Base-by-base conservation (phyloP, 78 protist species). In the Dictyostelium firmibasis region DNA sequence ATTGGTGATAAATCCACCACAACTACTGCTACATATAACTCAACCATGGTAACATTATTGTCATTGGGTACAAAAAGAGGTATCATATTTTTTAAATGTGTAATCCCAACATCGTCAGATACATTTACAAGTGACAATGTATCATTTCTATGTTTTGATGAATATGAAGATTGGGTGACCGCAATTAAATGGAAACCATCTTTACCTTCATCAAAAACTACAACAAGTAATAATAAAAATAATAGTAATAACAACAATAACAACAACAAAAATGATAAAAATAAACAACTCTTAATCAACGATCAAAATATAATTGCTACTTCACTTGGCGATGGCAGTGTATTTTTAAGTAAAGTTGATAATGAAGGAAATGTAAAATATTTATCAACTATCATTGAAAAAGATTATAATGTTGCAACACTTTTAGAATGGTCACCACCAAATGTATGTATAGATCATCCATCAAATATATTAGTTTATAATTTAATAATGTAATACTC, bases 301-400 rank as follows among this genome's bases (percentile, higher is more conserved):
- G n/a, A 72, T 11, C 41, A 72, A 27, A 20, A 44, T 76, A 33
- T 76, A 36, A 27, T 38, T 36, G 82, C 82, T 3, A 14, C 38
- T 31, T 41, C 62, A 36, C 7, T 76, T 4, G 82, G 82, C 38
- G 53, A 76, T 76, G 82, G 82, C n/a, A 23, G 47, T 76, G 82
- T 76, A 36, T 7, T 8, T 13, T 38, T 76, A 38, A 20, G 41
- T 23, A 76, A 13, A 76, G 27, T 76, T 29, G 16, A 38, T 38
- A 38, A 6, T 38, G 41, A 76, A 9, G 82, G 82, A 14, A 44
- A 76, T 7, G 29, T 36, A 23, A 44, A 38, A 1, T 3, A 38
- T 18, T 18, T 38, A 23, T 5, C 6, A 7, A 38, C 43, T 20
- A 38, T 76, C 20, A 36, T 76, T 76, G 35, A 18, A 76, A 20